Conservation (phyloP, 2,329 filamentous ascomycete species). For the Diaporthe ilicicola region DNA sequence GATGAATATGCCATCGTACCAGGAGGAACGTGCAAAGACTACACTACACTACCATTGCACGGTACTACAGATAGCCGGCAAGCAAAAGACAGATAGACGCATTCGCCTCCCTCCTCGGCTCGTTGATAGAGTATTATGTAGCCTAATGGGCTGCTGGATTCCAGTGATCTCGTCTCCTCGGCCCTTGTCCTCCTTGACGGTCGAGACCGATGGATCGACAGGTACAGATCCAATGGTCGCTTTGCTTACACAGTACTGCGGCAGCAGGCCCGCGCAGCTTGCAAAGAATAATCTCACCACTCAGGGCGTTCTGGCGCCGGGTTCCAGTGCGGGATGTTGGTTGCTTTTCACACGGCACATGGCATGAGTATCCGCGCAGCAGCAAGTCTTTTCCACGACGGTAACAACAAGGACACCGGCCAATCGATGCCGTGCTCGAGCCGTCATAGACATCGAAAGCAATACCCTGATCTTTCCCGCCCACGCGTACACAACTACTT, state of each 20-base stretch:
- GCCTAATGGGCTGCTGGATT: background rate
- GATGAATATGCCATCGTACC: background rate
- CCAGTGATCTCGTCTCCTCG: background rate
- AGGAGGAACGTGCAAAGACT: background rate
- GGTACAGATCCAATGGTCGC: conserved; percentile 18
- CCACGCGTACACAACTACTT: background rate
- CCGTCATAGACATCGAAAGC: conserved; percentile 4
- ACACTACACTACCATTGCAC: background rate
- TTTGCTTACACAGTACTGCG: conserved; percentile 3
- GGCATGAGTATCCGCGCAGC: background rate
- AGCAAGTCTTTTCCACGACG: background rate
- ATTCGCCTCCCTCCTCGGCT: background rate
- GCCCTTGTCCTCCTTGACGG: background rate
- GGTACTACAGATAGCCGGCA: background rate
- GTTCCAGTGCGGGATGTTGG: background rate
- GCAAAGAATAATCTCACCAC: conserved; percentile 2
- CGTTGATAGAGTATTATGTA: background rate
- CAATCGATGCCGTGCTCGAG: background rate
- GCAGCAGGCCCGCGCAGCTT: background rate
- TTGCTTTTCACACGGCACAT: background rate
- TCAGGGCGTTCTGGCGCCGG: background rate
- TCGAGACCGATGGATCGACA: conserved; percentile 29
- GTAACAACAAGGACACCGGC: background rate
- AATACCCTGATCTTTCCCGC: background rate
- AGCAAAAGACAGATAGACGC: background rate